A percentile compares a stretch with the other conserved stretches of the same genome.
Conservation (phyloP, 2,329 filamentous ascomycete genomes). For the Orbilia javanica region DNA sequence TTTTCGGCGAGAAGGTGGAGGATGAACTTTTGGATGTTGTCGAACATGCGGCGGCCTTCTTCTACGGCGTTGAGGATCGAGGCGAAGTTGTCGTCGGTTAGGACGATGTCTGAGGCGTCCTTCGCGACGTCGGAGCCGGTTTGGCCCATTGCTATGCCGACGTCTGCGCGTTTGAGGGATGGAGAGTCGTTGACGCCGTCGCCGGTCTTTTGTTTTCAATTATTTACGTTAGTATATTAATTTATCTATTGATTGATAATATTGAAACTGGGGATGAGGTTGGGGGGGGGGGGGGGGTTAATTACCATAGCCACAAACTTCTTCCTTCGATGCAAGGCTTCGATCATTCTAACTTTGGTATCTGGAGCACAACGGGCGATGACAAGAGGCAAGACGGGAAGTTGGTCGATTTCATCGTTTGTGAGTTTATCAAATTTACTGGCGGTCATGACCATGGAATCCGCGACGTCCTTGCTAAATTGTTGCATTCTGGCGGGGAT, state of each 20-base stretch:
- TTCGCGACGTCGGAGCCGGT: conserved; percentile 88
- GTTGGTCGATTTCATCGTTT: conserved; percentile 79
- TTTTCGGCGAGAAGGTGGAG: conserved; percentile 84
- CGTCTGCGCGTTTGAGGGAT: conserved; percentile 82
- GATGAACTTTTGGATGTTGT: conserved; percentile 90
- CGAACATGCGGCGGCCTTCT: conserved; percentile 85
- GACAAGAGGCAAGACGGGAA: conserved; percentile 82
- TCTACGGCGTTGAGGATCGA: conserved; percentile 85
- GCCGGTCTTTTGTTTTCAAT: conserved; percentile 70
- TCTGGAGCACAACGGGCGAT: conserved; percentile 86
- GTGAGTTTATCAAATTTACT: conserved; percentile 81
- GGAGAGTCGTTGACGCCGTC: conserved; percentile 90
- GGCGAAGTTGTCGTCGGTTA: conserved; percentile 88
- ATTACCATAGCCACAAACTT: conserved; percentile 80
- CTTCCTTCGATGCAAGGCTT: conserved; percentile 81
- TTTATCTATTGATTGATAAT: too few relatives aligned
- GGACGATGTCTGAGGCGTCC: conserved; percentile 75
- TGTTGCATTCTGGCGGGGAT: conserved; percentile 74
- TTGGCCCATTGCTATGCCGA: conserved; percentile 87
- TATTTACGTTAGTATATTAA: not conserved
- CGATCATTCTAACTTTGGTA: conserved; percentile 92
- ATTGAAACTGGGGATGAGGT: too few relatives aligned
- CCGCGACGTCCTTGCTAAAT: conserved; percentile 73
- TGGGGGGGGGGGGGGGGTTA: not conserved
- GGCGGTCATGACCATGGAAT: conserved; percentile 79